These are phyloP conservation scores for Cryptococcus sp. DNA, from an alignment of 1,284 basidiomycete genomes.

Conservation along the genomic window DNA sequence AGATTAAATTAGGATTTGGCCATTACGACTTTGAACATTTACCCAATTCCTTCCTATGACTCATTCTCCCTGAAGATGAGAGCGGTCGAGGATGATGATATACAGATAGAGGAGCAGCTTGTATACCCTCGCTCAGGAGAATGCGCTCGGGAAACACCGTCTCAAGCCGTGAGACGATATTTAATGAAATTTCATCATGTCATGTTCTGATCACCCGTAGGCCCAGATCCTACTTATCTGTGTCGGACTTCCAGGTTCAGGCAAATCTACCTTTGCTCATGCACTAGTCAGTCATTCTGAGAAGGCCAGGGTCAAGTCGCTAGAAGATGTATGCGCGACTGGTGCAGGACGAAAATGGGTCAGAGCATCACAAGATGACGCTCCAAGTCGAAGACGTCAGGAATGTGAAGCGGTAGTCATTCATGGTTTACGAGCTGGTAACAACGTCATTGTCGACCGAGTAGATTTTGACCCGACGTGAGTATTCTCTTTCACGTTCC, in stretches of 20 bases:
- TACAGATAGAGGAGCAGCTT: no score
- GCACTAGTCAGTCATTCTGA: conserved; percentile 16
- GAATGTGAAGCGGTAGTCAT: conserved; percentile 38
- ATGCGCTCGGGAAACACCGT: no score
- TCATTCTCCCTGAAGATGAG: no score
- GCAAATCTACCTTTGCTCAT: conserved; percentile 41
- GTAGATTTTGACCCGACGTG: conserved; percentile 42
- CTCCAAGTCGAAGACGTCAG: conserved; percentile 29
- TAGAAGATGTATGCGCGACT: neutral
- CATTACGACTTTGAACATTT: no score
- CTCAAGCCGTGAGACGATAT: no score
- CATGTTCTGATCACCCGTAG: neutral
- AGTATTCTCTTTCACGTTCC: conserved; percentile 10
- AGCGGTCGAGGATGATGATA: no score
- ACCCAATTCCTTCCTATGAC: no score
- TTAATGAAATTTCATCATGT: no score
- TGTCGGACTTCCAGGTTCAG: conserved; percentile 42
- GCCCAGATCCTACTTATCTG: conserved; percentile 37
- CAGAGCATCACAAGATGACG: conserved; percentile 46
- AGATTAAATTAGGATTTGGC: no score
- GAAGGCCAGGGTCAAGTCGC: neutral
- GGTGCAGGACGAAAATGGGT: conserved; percentile 24
- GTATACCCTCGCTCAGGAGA: no score
- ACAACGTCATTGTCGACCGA: conserved; percentile 44
- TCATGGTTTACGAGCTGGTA: conserved; percentile 23